A percentile compares a stretch with the other conserved stretches of the same genome.
Conservation (phyloP, 106 monocot genomes). For the Xerophyta viscosa region DNA sequence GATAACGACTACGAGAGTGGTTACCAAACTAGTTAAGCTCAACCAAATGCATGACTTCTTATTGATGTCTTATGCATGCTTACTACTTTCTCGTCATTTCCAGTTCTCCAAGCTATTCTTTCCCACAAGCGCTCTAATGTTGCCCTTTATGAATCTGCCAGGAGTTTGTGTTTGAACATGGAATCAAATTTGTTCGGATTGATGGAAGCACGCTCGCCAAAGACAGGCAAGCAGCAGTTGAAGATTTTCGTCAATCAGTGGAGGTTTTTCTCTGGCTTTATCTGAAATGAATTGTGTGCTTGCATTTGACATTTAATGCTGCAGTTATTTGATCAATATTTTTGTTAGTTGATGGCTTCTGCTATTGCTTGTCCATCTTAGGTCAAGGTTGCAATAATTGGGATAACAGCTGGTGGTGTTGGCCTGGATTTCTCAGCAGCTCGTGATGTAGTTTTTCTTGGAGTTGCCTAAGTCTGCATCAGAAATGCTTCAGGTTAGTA, state of each 20-base stretch:
- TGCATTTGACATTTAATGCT: too few relatives aligned
- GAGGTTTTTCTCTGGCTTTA: slow-evolving; percentile 44
- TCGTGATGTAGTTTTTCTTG: slow-evolving; percentile 82
- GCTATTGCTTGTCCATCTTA: too few relatives aligned
- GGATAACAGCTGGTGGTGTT: slow-evolving; percentile 95
- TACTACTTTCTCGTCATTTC: too few relatives aligned
- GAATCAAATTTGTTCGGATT: slow-evolving; percentile 86
- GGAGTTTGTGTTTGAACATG: slow-evolving; percentile 68
- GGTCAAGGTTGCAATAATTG: slow-evolving; percentile 93
- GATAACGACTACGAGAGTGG: too few relatives aligned
- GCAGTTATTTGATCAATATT: too few relatives aligned
- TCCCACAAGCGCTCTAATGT: too few relatives aligned
- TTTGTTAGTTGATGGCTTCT: too few relatives aligned
- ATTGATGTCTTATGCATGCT: too few relatives aligned
- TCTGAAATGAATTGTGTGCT: too few relatives aligned
- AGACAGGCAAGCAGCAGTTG: slow-evolving; percentile 79
- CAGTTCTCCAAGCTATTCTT: too few relatives aligned
- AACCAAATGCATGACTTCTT: too few relatives aligned
- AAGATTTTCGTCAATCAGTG: slow-evolving; percentile 50
- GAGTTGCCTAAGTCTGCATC: slow-evolving; percentile 92
- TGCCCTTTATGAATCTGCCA: slow-evolving; percentile 15
- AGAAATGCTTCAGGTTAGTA: slow-evolving; percentile 83
- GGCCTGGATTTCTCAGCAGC: slow-evolving; percentile 89
- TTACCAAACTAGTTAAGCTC: too few relatives aligned
- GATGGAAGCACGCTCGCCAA: slow-evolving; percentile 77